phyloP scores from a whole-genome alignment of 768 basidiomycete species.

The Fibroporia radiculosa region DNA sequence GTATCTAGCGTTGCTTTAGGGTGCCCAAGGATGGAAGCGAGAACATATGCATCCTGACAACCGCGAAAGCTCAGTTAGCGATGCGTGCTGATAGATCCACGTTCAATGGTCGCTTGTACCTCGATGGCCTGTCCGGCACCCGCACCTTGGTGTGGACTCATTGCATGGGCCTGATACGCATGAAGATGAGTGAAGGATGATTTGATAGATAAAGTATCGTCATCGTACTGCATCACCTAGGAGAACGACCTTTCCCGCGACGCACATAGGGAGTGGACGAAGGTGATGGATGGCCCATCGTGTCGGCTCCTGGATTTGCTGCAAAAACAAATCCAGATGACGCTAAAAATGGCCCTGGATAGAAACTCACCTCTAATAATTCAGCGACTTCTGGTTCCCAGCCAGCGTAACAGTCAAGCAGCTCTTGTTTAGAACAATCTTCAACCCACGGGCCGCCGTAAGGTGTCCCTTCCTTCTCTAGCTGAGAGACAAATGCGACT shows the following conservation, averaged over 20 bases:
- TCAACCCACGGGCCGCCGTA: slow-evolving; percentile 20
- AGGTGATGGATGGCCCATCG: slow-evolving; percentile 26
- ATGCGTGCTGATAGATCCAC: not conserved
- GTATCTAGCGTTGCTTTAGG: slow-evolving; percentile 13
- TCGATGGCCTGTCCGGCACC: slow-evolving; percentile 29
- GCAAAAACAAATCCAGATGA: not conserved
- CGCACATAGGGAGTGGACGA: slow-evolving; percentile 20
- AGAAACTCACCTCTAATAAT: slow-evolving; percentile 14
- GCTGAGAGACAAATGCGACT: slow-evolving; percentile 33
- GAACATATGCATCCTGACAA: slow-evolving; percentile 24
- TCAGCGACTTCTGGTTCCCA: slow-evolving; percentile 26
- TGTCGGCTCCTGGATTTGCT: slow-evolving; percentile 22
- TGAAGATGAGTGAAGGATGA: not conserved
- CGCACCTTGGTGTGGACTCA: slow-evolving; percentile 26
- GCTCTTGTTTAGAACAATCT: slow-evolving; percentile 16
- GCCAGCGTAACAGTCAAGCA: slow-evolving; percentile 19
- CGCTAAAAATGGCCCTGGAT: not conserved
- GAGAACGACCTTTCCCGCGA: slow-evolving; percentile 17
- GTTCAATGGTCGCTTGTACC: slow-evolving; percentile 7
- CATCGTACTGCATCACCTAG: slow-evolving; percentile 25
- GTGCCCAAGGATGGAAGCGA: slow-evolving; percentile 21
- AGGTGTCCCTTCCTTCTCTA: slow-evolving; percentile 24
- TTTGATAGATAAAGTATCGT: not conserved
- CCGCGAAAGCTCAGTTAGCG: not conserved
- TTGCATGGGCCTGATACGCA: slow-evolving; percentile 23